Percentiles rank a stretch among this genome's conserved stretches.
phyloP scores from a whole-genome alignment of 2,329 filamentous ascomycete species.

The Aureobasidium lini region DNA sequence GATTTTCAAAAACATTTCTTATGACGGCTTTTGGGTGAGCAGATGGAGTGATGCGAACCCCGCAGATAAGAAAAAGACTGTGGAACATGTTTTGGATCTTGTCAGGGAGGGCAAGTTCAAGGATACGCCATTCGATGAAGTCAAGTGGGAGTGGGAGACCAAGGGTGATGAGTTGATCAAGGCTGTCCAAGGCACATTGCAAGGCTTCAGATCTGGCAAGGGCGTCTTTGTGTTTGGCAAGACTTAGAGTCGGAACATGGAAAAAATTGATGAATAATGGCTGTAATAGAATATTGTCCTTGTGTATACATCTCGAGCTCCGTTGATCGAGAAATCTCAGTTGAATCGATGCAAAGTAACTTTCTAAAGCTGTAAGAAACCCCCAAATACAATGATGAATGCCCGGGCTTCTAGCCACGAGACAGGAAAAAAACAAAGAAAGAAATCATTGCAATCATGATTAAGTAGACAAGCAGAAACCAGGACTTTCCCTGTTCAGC shows the following conservation, averaged over 20 bases:
- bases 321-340: background rate
- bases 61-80: conserved; percentile 65
- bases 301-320: background rate
- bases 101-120: conserved; percentile 69
- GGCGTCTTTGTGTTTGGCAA: conserved; percentile 76
- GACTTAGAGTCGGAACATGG: conserved; percentile 23
- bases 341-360: background rate
- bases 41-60: conserved; percentile 74
- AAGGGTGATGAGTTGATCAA: conserved; percentile 59
- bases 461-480: background rate
- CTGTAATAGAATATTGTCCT: background rate
- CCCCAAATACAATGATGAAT: background rate
- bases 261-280: background rate
- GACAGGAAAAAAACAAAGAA: background rate
- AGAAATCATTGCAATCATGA: conserved; percentile 12
- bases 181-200: conserved; percentile 74
- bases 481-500: background rate
- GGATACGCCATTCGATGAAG: conserved; percentile 73
- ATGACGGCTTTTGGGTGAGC: conserved; percentile 92
- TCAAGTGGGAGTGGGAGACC: conserved; percentile 78
- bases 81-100: conserved; percentile 75
- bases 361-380: background rate
- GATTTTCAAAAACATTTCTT: conserved; percentile 87
- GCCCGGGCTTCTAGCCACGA: background rate
- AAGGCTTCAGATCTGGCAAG: conserved; percentile 81